Base-by-base conservation (phyloP, 2,329 filamentous ascomycete genomes). In the Aspergillus sojae region DNA sequence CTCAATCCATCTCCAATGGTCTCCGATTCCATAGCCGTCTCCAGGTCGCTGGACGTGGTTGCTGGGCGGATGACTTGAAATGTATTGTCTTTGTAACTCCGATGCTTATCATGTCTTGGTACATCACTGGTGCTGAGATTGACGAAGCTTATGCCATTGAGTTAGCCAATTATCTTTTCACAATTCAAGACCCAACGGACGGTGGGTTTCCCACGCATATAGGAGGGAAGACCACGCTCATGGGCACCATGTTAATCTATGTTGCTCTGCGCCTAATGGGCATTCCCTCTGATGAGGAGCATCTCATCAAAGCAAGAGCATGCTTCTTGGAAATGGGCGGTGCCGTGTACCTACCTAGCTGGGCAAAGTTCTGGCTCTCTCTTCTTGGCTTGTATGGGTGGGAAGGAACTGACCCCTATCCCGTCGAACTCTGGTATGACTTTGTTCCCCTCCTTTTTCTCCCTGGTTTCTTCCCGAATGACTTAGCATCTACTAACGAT, bases 41-140 rank as follows among this genome's bases (percentile, higher is more conserved):
- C 9, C 62, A 64, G 11, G 54, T 64, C 1, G 36, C 39, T 1
- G 48, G 32, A 1, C 32, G 56, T 7, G 62, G 62, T 3, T 64
- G 62, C 43, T 64, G 62, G 60, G 59, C 59, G 0, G 50, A 60
- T 4, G 62, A 64, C n/a, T 3, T 64, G 26, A 57, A 34, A 5
- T 62, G 56, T 21, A 64, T 64, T 4, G 59, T 62, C n/a, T 65
- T 65, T 12, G 60, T 65, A 3, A 65, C 63, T 0, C 57, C 57
- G 1, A 62, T 62, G 60, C 3, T 62, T 3, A 10, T 64, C 11
- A 60, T 66, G 0, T 9, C 53, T 4, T 64, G 64, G 64, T 63
- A 64, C 2, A 60, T 66, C 28, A 64, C 59, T 0, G 52, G 46
- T 9, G 52, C 59, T 1, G 5, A 14, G 5, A 62, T 66, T 39